Base-by-base conservation (phyloP, 176 grass and related monocot genomes). In the Triticum urartu region DNA sequence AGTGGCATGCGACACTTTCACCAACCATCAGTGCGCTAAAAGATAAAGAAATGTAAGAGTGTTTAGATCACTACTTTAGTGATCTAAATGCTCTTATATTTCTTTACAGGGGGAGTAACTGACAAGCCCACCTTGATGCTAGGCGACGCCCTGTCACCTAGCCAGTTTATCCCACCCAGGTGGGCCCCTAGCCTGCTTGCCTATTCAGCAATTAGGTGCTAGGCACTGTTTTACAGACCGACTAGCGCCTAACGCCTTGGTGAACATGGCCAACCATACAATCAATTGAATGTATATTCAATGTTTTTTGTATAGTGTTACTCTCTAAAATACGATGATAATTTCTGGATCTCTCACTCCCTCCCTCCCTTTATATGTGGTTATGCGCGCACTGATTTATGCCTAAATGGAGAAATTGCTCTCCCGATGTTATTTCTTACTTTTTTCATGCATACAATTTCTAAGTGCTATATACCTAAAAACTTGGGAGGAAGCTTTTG, bases 251-350 rank as follows among this genome's bases (percentile, higher is more conserved):
- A 52, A 1, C 3, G 24, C 25, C 22, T 52, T 75, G 14, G 43
- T 52, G 13, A 30, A 52, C 72, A 75, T 4, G 17, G 72, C 43
- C 72, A 32, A 66, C 75, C 20, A 35, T 80, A 54, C 11, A 50
- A 35, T 58, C 65, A 73, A 48, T 1, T 3, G 26, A 45, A 64
- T 80, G 33, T 13, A n/a, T 7, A 38, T 79, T 48, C 12, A 67
- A 79, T 79, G 35, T 75, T 39, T 80, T 47, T 79, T 75, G 4
- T 33, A 77, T 60, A 30, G 25, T 87, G 12, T 20, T 70, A 77
- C 52, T 48, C 20, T 50, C 50, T 88, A 43, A 14, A 20, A 70
- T 33, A 84, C 59, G 34, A 61, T 36, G 21, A 3, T 83, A 43
- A 32, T 77, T 82, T 60, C n/a, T 50, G 45, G 38, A 56, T 33